These are phyloP conservation scores for Sporothrix brunneoviolacea DNA, from an alignment of 2,329 filamentous ascomycete species.

Conservation along the genomic window DNA sequence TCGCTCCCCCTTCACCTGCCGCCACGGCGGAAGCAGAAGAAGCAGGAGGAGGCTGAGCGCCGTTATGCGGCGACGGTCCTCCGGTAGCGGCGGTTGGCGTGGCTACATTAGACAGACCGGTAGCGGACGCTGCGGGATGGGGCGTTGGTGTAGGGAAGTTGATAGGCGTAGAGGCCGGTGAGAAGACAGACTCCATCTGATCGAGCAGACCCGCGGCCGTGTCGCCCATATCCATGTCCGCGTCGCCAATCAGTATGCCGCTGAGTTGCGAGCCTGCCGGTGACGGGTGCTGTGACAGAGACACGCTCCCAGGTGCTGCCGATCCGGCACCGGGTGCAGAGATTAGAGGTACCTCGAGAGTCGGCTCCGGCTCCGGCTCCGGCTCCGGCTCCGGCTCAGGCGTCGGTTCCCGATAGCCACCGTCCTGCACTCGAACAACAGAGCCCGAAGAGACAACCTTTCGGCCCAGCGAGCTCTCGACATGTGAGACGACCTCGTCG, in stretches of 20 bases:
- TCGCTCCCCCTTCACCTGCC: background rate
- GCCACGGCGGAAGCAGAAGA: too few relatives aligned
- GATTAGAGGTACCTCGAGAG: slow-evolving; percentile 12
- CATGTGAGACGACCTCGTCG: slow-evolving; percentile 66
- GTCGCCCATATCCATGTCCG: slow-evolving; percentile 58
- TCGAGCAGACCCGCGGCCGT: slow-evolving; percentile 60
- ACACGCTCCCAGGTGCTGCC: slow-evolving; percentile 3
- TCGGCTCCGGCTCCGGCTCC: slow-evolving; percentile 24
- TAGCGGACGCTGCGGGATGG: slow-evolving; percentile 23
- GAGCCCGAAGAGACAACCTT: slow-evolving; percentile 58
- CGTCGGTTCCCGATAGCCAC: slow-evolving; percentile 61
- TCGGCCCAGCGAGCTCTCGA: slow-evolving; percentile 65
- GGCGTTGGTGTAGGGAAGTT: slow-evolving; percentile 57
- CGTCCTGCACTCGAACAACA: slow-evolving; percentile 68
- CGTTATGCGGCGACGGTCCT: slow-evolving; percentile 29
- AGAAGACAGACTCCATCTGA: slow-evolving; percentile 59
- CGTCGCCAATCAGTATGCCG: slow-evolving; percentile 50
- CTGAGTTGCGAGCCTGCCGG: slow-evolving; percentile 50
- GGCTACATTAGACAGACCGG: slow-evolving; percentile 47
- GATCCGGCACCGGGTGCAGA: background rate
- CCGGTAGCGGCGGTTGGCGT: slow-evolving; percentile 46
- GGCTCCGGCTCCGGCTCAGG: slow-evolving; percentile 25
- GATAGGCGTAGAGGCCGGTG: slow-evolving; percentile 52
- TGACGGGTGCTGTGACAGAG: slow-evolving; percentile 35
- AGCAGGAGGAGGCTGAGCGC: slow-evolving; percentile 16